Conservation (phyloP, 169 alveolate species). For the Cryptosporidium andersoni region DNA sequence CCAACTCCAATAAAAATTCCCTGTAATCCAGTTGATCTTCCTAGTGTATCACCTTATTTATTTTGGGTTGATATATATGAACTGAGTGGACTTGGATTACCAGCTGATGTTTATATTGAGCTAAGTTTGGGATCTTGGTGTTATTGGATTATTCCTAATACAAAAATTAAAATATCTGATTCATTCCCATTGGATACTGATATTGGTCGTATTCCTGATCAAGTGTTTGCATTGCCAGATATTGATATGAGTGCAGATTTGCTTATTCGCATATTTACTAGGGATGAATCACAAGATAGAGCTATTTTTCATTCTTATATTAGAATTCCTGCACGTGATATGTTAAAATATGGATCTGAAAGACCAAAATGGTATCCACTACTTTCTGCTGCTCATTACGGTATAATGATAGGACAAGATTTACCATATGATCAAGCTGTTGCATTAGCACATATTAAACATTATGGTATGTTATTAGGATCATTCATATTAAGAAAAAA, state of each 20-base stretch:
- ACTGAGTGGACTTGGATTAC: slow-evolving; percentile 54
- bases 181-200: slow-evolving; percentile 46
- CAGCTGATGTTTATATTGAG: slow-evolving; percentile 63
- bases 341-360: slow-evolving; percentile 56
- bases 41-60: slow-evolving; percentile 48
- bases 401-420: slow-evolving; percentile 69
- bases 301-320: slow-evolving; percentile 68
- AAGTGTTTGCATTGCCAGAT: slow-evolving; percentile 57
- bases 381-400: slow-evolving; percentile 69
- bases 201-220: slow-evolving; percentile 67
- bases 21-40: slow-evolving; percentile 47
- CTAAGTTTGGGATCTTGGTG: slow-evolving; percentile 65
- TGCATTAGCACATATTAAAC: slow-evolving; percentile 65
- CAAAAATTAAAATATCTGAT: slow-evolving; percentile 47
- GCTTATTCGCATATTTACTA: slow-evolving; percentile 41
- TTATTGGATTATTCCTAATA: slow-evolving; percentile 67
- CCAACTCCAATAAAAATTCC: slow-evolving; percentile 61
- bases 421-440: slow-evolving; percentile 70
- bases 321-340: slow-evolving; percentile 54
- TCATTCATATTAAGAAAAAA: slow-evolving; percentile 58
- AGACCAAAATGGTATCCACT: slow-evolving; percentile 68
- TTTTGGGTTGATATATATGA: slow-evolving; percentile 70
- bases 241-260: slow-evolving; percentile 69
- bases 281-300: slow-evolving; percentile 53
- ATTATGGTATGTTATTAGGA: slow-evolving; percentile 68